phyloP scores from a whole-genome alignment of 1,284 basidiomycete species.

The Rhodotorula sp. region DNA sequence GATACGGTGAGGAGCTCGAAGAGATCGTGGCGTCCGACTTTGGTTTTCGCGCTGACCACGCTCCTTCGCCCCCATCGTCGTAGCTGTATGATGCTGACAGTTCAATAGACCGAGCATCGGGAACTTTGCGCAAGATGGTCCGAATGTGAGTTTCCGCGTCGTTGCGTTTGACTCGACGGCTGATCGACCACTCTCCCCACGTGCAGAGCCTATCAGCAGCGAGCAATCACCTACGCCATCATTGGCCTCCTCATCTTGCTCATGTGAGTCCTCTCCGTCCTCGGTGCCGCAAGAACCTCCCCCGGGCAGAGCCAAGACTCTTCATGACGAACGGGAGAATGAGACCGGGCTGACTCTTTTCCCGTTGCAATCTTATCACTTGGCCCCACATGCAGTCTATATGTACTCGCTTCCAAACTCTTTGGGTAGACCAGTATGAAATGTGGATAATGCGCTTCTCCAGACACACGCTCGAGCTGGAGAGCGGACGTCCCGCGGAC shows the following conservation, averaged over 20 bases:
- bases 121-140: constrained; percentile 62
- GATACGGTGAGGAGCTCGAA: constrained; percentile 64
- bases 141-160: constrained; percentile 54
- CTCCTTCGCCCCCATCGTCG: constrained; percentile 35
- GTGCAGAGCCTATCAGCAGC: constrained; percentile 45
- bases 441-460: background rate
- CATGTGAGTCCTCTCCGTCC: constrained; percentile 34
- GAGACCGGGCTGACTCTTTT: background rate
- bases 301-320: background rate
- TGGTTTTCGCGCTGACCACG: background rate
- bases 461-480: too few species aligned
- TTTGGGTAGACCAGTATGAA: constrained; percentile 15
- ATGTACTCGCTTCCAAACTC: constrained; percentile 39
- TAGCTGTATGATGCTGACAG: constrained; percentile 58
- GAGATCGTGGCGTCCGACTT: background rate
- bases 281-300: background rate
- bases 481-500: too few species aligned
- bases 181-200: background rate
- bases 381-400: constrained; percentile 24
- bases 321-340: background rate
- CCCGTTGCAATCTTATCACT: background rate
- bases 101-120: constrained; percentile 59
- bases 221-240: constrained; percentile 44
- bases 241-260: constrained; percentile 44
- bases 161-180: background rate